Conservation (phyloP, 129 eudicot species). For the Saposhnikovia divaricata region DNA sequence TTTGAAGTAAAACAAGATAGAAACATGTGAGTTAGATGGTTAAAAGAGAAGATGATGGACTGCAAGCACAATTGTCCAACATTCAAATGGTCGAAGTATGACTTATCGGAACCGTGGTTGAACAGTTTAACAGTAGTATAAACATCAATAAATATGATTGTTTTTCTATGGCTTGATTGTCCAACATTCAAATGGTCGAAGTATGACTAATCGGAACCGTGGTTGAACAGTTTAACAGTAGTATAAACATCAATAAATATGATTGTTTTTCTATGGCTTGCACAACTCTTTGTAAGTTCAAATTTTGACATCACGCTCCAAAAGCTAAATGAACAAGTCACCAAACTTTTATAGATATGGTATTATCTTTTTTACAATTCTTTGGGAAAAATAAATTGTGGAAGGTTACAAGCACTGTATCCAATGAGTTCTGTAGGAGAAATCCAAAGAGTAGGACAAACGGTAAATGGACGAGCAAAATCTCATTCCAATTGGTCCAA, state of each 20-base stretch:
- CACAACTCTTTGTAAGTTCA: neutral
- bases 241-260: neutral
- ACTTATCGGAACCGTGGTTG: neutral
- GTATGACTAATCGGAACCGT: neutral
- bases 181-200: neutral
- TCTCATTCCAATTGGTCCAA: neutral
- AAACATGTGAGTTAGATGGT: neutral
- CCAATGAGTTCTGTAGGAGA: neutral
- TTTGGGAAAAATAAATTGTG: neutral
- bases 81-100: neutral
- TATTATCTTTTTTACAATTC: neutral
- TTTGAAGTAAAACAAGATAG: neutral
- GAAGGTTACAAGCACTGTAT: neutral
- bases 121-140: neutral
- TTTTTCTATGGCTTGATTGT: neutral
- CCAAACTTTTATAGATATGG: neutral
- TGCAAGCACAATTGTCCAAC: neutral
- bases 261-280: neutral
- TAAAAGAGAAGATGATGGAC: neutral
- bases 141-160: neutral
- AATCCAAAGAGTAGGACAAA: constrained; percentile 1
- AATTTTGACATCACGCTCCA: neutral
- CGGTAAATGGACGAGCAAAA: neutral
- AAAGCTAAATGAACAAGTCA: neutral
- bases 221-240: neutral